Base-by-base conservation (phyloP, 768 basidiomycete genomes). In the Boletus subcaerulescens region DNA sequence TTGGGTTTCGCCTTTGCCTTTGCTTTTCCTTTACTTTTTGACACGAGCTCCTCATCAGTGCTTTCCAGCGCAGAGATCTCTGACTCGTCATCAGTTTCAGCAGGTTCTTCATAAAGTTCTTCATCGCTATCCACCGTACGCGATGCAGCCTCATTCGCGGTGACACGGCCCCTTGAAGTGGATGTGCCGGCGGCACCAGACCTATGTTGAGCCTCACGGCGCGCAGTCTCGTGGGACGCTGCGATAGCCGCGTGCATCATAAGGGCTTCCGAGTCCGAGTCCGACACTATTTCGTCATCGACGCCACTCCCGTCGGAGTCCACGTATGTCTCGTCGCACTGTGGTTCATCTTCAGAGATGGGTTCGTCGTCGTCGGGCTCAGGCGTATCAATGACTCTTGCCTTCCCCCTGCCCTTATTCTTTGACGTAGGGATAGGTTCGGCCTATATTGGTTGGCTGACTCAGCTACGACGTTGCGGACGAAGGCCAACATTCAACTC, bases 191-290 rank as follows among this genome's bases (percentile, higher is more conserved):
- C 68, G 0, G 68, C 68, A 20, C 67, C 69, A 2, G 66, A 65
- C 58, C 62, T 69, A 65, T 65, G 48, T 53, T 65, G 53, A 62
- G 57, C 53, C 60, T 69, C 57, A 31, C 53, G 59, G 7, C 65
- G 68, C 24, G 68, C 71, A 53, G 65, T 71, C 53, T 76, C 72
- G 50, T 82, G 65, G 20, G 89, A 91, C 55, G 74, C 62, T 52
- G 75, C 71, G 39, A 87, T 76, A 29, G 85, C 88, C 22, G 75
- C 77, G 41, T 76, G 71, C 15, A 91, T 38, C 83, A 88, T 80
- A 20, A 82, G 52, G 0, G 55, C 60, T 17, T 74, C 72, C 33
- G 65, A 60, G 33, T 77, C 74, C 41, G 75, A 75, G 24, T 75
- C 74, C 18, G 70, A 48, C 3, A 60, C 66, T 14, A 71, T 66